Evolutionary conservation across 2,329 filamentous ascomycete genomes (phyloP).

Genomic region (Clarireedia paspali): DNA sequence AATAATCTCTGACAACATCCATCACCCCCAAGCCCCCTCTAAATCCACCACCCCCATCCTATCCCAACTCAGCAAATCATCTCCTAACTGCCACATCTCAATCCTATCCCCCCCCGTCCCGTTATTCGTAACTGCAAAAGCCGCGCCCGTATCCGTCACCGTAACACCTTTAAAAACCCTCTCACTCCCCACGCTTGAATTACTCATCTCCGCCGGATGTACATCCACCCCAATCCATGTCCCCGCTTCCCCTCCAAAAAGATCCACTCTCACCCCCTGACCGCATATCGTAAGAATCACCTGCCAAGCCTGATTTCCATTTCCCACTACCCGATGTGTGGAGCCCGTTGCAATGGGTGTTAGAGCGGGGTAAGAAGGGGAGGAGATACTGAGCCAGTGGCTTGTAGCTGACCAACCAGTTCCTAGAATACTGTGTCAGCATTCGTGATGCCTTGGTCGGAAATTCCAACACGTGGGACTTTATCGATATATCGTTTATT

Average conservation of each 20-base stretch:
- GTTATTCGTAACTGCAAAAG: constrained; percentile 7
- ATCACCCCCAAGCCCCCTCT: not conserved
- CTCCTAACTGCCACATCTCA: not conserved
- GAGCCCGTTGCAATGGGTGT: not conserved
- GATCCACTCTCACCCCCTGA: not conserved
- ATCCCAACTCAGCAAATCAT: not conserved
- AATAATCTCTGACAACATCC: too few relatives aligned
- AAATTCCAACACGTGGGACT: too few relatives aligned
- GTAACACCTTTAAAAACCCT: constrained; percentile 5
- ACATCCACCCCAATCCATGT: not conserved
- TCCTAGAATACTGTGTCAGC: too few relatives aligned
- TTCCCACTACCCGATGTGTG: not conserved
- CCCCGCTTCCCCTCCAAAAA: not conserved
- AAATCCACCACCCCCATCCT: not conserved
- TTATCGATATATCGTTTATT: too few relatives aligned
- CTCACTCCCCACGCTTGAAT: constrained; percentile 2
- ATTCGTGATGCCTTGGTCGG: too few relatives aligned
- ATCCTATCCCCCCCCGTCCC: not conserved
- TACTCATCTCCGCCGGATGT: constrained; percentile 5
- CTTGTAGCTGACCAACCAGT: too few relatives aligned
- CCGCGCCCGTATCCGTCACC: constrained; percentile 8
- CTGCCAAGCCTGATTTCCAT: not conserved
- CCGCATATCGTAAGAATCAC: not conserved
- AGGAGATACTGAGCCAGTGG: too few relatives aligned
- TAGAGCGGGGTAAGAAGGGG: constrained; percentile 1